phyloP scores from a whole-genome alignment of 805 yeast species.

The Metschnikowia similis region DNA sequence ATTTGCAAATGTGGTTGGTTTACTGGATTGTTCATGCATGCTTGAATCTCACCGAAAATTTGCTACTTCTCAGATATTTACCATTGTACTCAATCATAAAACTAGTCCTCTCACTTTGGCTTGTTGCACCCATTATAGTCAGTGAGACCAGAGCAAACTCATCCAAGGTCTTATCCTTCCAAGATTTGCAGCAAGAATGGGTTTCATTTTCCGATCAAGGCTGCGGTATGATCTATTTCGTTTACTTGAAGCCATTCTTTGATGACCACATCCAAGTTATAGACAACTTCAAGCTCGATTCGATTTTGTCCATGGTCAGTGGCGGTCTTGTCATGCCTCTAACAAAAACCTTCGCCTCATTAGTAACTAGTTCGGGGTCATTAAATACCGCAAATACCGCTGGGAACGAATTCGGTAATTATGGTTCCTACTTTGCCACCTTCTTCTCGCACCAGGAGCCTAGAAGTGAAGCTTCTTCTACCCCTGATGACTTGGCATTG shows the following conservation, averaged over 20 bases:
- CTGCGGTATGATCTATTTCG: conserved; percentile 29
- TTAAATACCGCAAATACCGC: not conserved
- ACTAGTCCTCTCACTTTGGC: conserved; percentile 45
- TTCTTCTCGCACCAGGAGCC: not conserved
- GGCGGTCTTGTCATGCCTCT: conserved; percentile 6
- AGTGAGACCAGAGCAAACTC: conserved; percentile 28
- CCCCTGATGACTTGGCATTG: not conserved
- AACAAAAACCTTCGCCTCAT: not conserved
- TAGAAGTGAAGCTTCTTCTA: not conserved
- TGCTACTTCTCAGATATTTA: conserved; percentile 39
- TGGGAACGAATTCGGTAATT: not conserved
- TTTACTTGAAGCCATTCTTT: conserved; percentile 25
- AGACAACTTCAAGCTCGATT: conserved; percentile 6
- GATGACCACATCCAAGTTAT: conserved; percentile 20
- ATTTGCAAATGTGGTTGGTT: conserved; percentile 39
- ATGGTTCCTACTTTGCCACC: not conserved
- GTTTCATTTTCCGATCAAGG: conserved; percentile 25
- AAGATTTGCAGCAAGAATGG: conserved; percentile 24
- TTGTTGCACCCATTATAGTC: conserved; percentile 48
- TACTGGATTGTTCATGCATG: conserved; percentile 65
- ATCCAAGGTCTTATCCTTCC: conserved; percentile 10
- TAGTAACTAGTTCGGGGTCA: not conserved
- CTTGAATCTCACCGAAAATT: conserved; percentile 34
- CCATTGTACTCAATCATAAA: conserved; percentile 42
- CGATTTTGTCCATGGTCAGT: conserved; percentile 8